Percentiles rank a stretch among this genome's conserved stretches.
phyloP scores from a whole-genome alignment of 345 rosid species.

The Raphanus sativus region DNA sequence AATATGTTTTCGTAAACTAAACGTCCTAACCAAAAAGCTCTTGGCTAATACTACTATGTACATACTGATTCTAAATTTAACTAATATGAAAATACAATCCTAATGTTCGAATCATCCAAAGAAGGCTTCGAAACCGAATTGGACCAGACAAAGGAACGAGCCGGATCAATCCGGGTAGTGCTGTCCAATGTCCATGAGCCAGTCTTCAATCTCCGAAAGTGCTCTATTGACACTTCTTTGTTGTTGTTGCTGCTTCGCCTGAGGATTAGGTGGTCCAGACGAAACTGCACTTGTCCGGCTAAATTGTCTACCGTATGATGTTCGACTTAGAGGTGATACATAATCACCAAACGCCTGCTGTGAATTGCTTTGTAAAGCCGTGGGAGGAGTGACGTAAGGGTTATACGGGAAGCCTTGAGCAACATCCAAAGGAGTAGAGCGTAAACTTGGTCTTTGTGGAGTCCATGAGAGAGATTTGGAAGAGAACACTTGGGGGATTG shows the following conservation, averaged over 20 bases:
- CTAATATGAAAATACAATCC: background rate
- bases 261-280: background rate
- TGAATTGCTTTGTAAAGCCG: background rate
- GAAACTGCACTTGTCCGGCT: background rate
- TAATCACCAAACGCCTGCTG: background rate
- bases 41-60: background rate
- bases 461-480: conserved; percentile 1
- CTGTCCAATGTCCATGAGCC: conserved; percentile 33
- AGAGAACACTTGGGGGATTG: conserved; percentile 34
- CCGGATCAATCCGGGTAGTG: background rate
- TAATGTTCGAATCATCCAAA: background rate
- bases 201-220: conserved; percentile 29
- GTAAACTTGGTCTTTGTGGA: background rate
- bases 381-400: background rate
- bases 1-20: background rate
- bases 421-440: background rate
- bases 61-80: background rate
- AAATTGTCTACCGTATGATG: background rate
- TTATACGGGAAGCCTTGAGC: background rate
- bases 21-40: conserved; percentile 5
- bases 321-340: background rate
- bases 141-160: background rate
- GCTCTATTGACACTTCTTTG: background rate
- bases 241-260: background rate
- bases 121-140: background rate